Evolutionary conservation across 345 rosid species (phyloP).

Genomic region (Draba incana): DNA sequence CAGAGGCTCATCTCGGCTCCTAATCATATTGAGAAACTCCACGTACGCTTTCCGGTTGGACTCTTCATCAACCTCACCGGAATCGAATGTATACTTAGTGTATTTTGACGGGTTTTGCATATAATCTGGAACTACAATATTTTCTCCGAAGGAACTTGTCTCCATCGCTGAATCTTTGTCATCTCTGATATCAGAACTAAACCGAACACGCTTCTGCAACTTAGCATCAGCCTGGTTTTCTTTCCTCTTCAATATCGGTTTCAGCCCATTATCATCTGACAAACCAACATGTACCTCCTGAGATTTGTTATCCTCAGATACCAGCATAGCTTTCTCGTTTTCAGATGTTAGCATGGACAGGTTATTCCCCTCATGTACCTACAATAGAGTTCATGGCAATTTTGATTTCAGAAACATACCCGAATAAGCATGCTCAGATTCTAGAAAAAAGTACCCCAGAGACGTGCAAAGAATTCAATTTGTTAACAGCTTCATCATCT

Average conservation of each 20-base stretch:
- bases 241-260: slow-evolving; percentile 77
- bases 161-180: slow-evolving; percentile 42
- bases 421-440: too few relatives aligned
- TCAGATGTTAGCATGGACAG: neutral
- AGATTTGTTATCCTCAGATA: slow-evolving; percentile 20
- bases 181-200: slow-evolving; percentile 54
- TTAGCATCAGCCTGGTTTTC: slow-evolving; percentile 54
- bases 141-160: slow-evolving; percentile 29
- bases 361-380: slow-evolving; percentile 24
- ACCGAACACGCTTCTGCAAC: slow-evolving; percentile 78
- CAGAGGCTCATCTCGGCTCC: slow-evolving; percentile 40
- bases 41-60: slow-evolving; percentile 63
- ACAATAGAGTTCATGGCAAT: slow-evolving; percentile 1
- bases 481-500: slow-evolving; percentile 72
- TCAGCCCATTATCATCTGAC: slow-evolving; percentile 52
- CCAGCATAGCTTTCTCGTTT: slow-evolving; percentile 27
- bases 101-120: slow-evolving; percentile 76
- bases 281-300: slow-evolving; percentile 25
- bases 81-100: slow-evolving; percentile 65
- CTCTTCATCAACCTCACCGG: slow-evolving; percentile 64
- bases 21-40: slow-evolving; percentile 59
- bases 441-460: slow-evolving; percentile 48
- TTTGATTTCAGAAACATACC: neutral
- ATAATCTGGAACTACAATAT: slow-evolving; percentile 64
- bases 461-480: slow-evolving; percentile 54